Conservation (phyloP, 345 rosid genomes). For the Populus davidiana region DNA sequence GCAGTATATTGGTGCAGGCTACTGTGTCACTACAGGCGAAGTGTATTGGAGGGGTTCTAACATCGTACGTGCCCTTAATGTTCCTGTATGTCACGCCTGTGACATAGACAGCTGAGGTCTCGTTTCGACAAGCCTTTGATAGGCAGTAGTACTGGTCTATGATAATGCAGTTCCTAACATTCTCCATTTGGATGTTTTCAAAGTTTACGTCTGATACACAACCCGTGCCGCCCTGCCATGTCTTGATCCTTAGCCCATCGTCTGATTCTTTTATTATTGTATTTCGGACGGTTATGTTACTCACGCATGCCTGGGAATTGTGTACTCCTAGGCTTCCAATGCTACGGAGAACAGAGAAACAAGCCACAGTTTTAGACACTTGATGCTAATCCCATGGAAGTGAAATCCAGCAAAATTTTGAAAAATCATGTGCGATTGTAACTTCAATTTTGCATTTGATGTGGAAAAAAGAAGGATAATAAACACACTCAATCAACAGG, state of each 20-base stretch:
- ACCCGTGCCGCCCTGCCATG: conserved; percentile 97
- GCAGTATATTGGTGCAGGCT: conserved; percentile 83
- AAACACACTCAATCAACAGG: background rate
- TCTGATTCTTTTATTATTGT: conserved; percentile 70
- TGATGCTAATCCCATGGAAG: too few species aligned
- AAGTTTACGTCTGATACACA: conserved; percentile 60
- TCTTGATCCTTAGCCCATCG: conserved; percentile 84
- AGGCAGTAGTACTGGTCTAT: conserved; percentile 88
- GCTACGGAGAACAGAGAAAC: conserved; percentile 31
- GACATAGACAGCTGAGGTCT: conserved; percentile 83
- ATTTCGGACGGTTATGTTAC: conserved; percentile 77
- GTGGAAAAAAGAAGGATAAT: background rate
- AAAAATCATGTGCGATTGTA: background rate
- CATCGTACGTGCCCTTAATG: conserved; percentile 90
- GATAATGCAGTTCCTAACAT: conserved; percentile 82
- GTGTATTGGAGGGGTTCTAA: conserved; percentile 71
- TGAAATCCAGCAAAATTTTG: background rate
- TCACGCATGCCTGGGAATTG: conserved; percentile 88
- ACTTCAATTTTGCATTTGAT: background rate
- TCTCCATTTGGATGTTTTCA: conserved; percentile 89
- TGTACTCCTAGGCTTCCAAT: conserved; percentile 96
- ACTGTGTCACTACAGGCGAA: conserved; percentile 94
- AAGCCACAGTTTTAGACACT: background rate
- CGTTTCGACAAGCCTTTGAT: conserved; percentile 60
- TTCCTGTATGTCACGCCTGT: conserved; percentile 58